phyloP scores from a whole-genome alignment of 108 stramenopile genomes.

The Nitzschia sp. region DNA sequence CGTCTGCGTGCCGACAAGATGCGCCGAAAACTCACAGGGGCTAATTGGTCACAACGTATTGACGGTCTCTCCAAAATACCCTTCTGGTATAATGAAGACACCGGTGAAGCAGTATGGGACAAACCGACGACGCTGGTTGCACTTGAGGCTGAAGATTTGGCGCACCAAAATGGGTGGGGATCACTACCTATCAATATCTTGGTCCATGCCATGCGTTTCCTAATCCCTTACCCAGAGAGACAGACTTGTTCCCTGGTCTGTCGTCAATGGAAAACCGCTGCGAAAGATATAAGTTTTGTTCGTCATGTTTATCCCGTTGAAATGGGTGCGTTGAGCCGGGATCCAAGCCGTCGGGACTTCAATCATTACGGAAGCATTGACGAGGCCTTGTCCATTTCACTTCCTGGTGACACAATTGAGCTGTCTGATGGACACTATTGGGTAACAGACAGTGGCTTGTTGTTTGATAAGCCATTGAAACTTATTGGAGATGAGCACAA shows the following conservation, averaged over 20 bases:
- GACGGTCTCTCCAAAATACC: conserved; percentile 55
- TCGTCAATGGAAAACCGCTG: conserved; percentile 65
- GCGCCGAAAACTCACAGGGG: conserved; percentile 72
- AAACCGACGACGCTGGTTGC: conserved; percentile 67
- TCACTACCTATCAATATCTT: conserved; percentile 60
- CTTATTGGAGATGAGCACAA: conserved; percentile 83
- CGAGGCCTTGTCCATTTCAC: conserved; percentile 59
- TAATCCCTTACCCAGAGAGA: conserved; percentile 70
- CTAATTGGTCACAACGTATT: conserved; percentile 57
- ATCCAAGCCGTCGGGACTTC: conserved; percentile 51
- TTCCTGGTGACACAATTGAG: conserved; percentile 84
- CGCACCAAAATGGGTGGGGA: conserved; percentile 53
- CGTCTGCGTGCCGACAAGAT: conserved; percentile 69
- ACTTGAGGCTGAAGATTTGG: conserved; percentile 57
- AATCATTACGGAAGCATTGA: conserved; percentile 72
- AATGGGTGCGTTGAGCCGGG: conserved; percentile 64
- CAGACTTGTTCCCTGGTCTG: conserved; percentile 54
- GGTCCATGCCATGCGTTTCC: conserved; percentile 63
- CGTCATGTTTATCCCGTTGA: conserved; percentile 82
- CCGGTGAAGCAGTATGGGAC: conserved; percentile 83
- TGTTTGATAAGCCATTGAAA: conserved; percentile 56
- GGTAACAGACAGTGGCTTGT: conserved; percentile 62
- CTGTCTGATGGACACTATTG: conserved; percentile 87
- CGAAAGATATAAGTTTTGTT: conserved; percentile 70
- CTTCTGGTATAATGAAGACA: conserved; percentile 85